These are phyloP conservation scores for Balansia obtecta DNA, from an alignment of 2,329 filamentous ascomycete genomes.

Conservation along the genomic window DNA sequence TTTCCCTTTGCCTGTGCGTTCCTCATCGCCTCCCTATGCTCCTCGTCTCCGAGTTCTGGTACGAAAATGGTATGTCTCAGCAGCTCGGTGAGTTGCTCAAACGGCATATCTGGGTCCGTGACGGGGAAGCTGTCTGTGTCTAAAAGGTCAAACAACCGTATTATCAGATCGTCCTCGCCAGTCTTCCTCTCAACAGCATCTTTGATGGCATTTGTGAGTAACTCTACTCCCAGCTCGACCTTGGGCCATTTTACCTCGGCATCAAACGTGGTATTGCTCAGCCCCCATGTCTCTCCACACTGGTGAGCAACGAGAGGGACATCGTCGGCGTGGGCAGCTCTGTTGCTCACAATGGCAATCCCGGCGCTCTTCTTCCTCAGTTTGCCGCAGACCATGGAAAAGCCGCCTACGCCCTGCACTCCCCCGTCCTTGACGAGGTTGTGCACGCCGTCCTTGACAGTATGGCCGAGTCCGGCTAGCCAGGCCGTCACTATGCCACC, in stretches of 20 bases:
- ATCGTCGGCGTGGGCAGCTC: slow-evolving; percentile 36
- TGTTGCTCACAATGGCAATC: slow-evolving; percentile 51
- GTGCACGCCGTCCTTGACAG: slow-evolving; percentile 36
- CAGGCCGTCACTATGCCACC: slow-evolving; percentile 53
- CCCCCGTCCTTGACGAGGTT: slow-evolving; percentile 37
- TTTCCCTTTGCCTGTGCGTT: slow-evolving; percentile 25
- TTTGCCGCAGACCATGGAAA: slow-evolving; percentile 54
- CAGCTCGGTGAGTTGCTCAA: slow-evolving; percentile 39
- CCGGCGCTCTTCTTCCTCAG: slow-evolving; percentile 36
- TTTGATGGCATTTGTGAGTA: slow-evolving; percentile 31
- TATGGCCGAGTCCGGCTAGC: slow-evolving; percentile 36
- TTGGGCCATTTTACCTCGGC: slow-evolving; percentile 48
- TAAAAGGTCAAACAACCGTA: slow-evolving; percentile 40
- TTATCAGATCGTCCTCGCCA: slow-evolving; percentile 35
- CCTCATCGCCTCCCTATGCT: slow-evolving; percentile 32
- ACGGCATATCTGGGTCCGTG: slow-evolving; percentile 26
- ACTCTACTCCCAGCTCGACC: slow-evolving; percentile 36
- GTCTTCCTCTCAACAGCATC: slow-evolving; percentile 24
- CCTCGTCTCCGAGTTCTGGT: slow-evolving; percentile 40
- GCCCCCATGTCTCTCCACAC: slow-evolving; percentile 39
- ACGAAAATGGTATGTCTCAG: slow-evolving; percentile 51
- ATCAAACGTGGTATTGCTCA: slow-evolving; percentile 50
- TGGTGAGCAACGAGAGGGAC: slow-evolving; percentile 46
- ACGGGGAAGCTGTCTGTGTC: slow-evolving; percentile 43
- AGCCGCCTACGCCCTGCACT: slow-evolving; percentile 51